Evolutionary conservation across 2,329 filamentous ascomycete genomes (phyloP).

Genomic region (Anisogramma anomala): DNA sequence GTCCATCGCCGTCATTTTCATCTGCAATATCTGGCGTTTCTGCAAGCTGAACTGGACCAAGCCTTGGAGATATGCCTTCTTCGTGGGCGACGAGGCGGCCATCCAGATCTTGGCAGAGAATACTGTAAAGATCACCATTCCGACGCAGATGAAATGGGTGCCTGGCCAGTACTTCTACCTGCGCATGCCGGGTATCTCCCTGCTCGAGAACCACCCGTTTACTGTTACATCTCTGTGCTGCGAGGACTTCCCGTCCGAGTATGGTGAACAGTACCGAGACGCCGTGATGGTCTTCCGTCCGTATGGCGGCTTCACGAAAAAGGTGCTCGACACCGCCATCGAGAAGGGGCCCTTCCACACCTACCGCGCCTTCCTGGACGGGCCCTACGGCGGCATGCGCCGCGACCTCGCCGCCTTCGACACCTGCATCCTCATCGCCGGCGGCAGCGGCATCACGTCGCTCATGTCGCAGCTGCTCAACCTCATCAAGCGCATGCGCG

Average conservation of each 20-base stretch:
- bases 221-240: constrained; percentile 89
- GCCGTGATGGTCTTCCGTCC: constrained; percentile 87
- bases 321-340: constrained; percentile 70
- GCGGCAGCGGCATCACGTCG: constrained; percentile 88
- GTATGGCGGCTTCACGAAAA: constrained; percentile 79
- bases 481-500: constrained; percentile 91
- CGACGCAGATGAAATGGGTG: constrained; percentile 84
- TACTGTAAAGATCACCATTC: constrained; percentile 90
- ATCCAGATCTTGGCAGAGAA: constrained; percentile 85
- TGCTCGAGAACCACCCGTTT: constrained; percentile 91
- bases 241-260: constrained; percentile 84
- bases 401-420: constrained; percentile 85
- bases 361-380: constrained; percentile 84
- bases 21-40: constrained; percentile 62
- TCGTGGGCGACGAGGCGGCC: constrained; percentile 84
- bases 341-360: constrained; percentile 83
- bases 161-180: constrained; percentile 93
- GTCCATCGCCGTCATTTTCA: constrained; percentile 64
- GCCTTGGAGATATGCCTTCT: constrained; percentile 65
- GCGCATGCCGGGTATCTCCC: constrained; percentile 81
- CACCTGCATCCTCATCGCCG: constrained; percentile 83
- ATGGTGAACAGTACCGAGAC: constrained; percentile 78
- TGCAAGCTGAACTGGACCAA: constrained; percentile 86
- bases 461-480: constrained; percentile 84
- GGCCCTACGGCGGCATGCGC: constrained; percentile 90